These are phyloP conservation scores for Leucocoprinus birnbaumii DNA, from an alignment of 768 basidiomycete genomes.

Conservation along the genomic window DNA sequence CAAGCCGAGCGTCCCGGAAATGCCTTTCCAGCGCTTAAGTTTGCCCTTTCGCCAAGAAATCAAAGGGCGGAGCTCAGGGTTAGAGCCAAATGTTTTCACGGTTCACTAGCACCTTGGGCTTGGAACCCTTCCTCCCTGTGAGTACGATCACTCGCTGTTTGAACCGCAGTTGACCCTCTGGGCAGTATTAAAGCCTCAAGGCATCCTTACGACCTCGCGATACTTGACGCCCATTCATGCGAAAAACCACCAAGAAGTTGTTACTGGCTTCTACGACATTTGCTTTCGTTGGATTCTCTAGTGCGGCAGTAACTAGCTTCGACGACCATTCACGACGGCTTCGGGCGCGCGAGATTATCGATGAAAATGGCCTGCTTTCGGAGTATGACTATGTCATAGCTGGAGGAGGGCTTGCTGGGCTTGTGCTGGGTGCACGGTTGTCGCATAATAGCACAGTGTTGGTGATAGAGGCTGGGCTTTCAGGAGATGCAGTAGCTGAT, in stretches of 20 bases:
- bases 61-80: neutral
- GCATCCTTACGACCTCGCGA: neutral
- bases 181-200: too few species aligned
- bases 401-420: conserved; percentile 30
- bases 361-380: conserved; percentile 3
- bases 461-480: conserved; percentile 36
- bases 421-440: conserved; percentile 30
- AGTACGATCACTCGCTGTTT: too few species aligned
- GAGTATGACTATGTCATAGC: conserved; percentile 53
- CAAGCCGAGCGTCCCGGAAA: too few species aligned
- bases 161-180: too few species aligned
- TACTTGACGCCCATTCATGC: neutral
- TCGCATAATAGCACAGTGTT: conserved; percentile 33
- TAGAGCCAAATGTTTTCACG: too few species aligned
- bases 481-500: conserved; percentile 25
- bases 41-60: neutral
- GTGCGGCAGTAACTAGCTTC: neutral
- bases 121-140: too few species aligned
- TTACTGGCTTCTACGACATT: neutral
- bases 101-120: too few species aligned
- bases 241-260: neutral
- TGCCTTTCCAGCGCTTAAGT: too few species aligned
- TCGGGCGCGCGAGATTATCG: neutral
- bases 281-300: neutral
- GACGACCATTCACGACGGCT: neutral